Base-by-base conservation (phyloP, 2,329 filamentous ascomycete genomes). In the Chrysosporium keratinophilum region DNA sequence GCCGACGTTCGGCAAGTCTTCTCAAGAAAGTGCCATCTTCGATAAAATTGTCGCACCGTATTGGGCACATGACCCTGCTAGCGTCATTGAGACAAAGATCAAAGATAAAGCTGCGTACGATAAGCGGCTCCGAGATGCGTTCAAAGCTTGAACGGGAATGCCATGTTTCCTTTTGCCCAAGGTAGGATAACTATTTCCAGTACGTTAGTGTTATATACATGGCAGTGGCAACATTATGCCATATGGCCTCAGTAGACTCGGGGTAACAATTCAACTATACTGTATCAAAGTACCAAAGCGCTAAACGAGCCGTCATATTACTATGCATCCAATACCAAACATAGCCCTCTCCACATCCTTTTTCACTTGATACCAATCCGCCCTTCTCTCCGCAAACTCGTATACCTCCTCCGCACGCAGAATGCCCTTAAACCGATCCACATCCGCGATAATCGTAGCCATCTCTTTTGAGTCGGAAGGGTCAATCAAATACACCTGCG, bases 321-420 rank as follows among this genome's bases (percentile, higher is more conserved):
- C 65, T 44, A 67, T 68, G 69, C 93, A 98, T 56, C 93, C 91
- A 67, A 95, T 81, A 3, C 93, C 93, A 71, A 96, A 97, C 89
- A 98, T 96, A 57, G 89, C 89, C 71, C 87, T 85, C 75, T 98
- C 93, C 5, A 98, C 93, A 58, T 89, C 82, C 59, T 80, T 82
- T 73, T 85, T 86, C 10, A 98, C 88, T 62, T 85, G 79, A 67
- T 93, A 95, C 93, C 93, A 98, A 72, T 98, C 93, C 48, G 90
- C 90, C 61, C 93, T 77, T 60, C 93, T 76, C 71, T 96, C 89
- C 1, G 91, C 93, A 73, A 94, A 98, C 74, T 97, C 91, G 64
- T 95, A 95, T 2, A 97, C 93, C 74, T 98, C 93, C 69, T 98
- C 93, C 0, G 91, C 88, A 17, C 90, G 80, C 65, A 97, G 96